Percentiles rank a stretch among this genome's conserved stretches.
phyloP scores from a whole-genome alignment of 1,139 yeast species.

The Debaryomycetaceae sp. region DNA sequence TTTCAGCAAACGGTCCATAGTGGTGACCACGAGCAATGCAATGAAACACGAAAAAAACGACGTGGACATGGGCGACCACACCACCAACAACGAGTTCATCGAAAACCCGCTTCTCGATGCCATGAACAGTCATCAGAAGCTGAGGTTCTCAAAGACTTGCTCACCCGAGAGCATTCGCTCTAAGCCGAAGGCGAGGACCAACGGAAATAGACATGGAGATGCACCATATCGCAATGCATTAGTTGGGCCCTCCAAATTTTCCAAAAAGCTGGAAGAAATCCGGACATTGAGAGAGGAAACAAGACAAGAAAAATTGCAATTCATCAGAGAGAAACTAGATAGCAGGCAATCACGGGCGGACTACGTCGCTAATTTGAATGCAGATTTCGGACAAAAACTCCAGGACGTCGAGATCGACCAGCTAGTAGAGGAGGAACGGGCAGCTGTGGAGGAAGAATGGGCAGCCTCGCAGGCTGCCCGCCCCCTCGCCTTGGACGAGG shows the following conservation, averaged over 20 bases:
- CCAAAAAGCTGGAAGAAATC: constrained; percentile 27
- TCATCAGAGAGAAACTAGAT: constrained; percentile 21
- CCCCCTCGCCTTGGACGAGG: not conserved
- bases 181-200: constrained; percentile 1
- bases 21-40: not conserved
- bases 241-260: constrained; percentile 9
- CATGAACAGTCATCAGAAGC: constrained; percentile 14
- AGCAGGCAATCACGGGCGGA: constrained; percentile 22
- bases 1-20: not conserved
- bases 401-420: constrained; percentile 4
- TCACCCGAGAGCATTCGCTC: constrained; percentile 22
- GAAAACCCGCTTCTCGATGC: constrained; percentile 8
- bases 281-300: constrained; percentile 27
- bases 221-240: not conserved
- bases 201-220: not conserved
- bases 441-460: not conserved
- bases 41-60: not conserved
- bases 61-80: not conserved
- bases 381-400: constrained; percentile 7
- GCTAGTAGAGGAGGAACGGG: not conserved
- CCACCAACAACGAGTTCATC: not conserved
- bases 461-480: not conserved
- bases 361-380: constrained; percentile 12
- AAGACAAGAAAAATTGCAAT: constrained; percentile 19
- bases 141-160: constrained; percentile 14